Conservation (phyloP, 805 yeast species). For the Ogataea populi-albae region DNA sequence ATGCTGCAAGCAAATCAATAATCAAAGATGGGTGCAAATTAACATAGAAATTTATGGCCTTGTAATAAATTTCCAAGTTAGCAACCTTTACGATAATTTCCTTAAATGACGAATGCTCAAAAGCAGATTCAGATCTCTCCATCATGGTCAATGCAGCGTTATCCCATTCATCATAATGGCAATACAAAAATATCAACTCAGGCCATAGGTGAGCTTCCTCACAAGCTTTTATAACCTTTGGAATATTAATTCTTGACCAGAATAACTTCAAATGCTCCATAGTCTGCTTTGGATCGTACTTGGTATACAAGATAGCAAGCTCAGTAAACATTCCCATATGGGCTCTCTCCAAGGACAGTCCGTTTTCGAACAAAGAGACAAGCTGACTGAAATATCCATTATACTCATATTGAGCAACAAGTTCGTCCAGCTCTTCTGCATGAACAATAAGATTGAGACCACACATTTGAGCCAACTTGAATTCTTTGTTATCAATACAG, state of each 20-base stretch:
- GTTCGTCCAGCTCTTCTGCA: slow-evolving; percentile 92
- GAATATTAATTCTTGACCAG: slow-evolving; percentile 98
- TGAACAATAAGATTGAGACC: slow-evolving; percentile 95
- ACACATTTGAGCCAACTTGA: slow-evolving; percentile 96
- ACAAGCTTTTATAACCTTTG: slow-evolving; percentile 92
- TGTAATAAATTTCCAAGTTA: slow-evolving; percentile 93
- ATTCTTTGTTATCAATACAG: slow-evolving; percentile 91
- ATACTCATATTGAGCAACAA: slow-evolving; percentile 82
- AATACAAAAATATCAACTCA: slow-evolving; percentile 90
- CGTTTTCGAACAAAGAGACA: slow-evolving; percentile 90
- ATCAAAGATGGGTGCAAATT: slow-evolving; percentile 87
- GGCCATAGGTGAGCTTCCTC: slow-evolving; percentile 95
- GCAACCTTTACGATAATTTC: slow-evolving; percentile 93
- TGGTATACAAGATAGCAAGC: slow-evolving; percentile 84
- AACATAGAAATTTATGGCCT: slow-evolving; percentile 93
- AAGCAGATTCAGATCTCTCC: slow-evolving; percentile 88
- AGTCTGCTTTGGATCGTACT: slow-evolving; percentile 83
- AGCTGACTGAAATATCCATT: slow-evolving; percentile 91
- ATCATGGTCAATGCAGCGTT: slow-evolving; percentile 96
- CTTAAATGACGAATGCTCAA: slow-evolving; percentile 91
- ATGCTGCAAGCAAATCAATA: slow-evolving; percentile 78
- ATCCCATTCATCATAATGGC: slow-evolving; percentile 99
- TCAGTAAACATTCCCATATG: slow-evolving; percentile 99
- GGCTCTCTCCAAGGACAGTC: slow-evolving; percentile 94
- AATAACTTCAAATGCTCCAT: slow-evolving; percentile 96